Evolutionary conservation across 176 grass and related monocot species (phyloP).

Genomic region (Hordeum vulgare): MorexV3_pseudomolecules_assembly NC_058522.1:475148557-475149056

Average conservation of each 20-base stretch:
- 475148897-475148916: neutral
- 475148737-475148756: slow-evolving; percentile 51
- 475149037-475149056: no score
- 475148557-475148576: slow-evolving; percentile 38
- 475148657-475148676: slow-evolving; percentile 32
- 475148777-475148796: neutral
- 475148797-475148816: slow-evolving; percentile 20
- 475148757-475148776: slow-evolving; percentile 17
- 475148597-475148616: neutral
- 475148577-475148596: slow-evolving; percentile 13
- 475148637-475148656: neutral
- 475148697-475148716: slow-evolving; percentile 60
- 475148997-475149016: no score
- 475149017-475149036: no score
- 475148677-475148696: slow-evolving; percentile 53
- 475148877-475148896: slow-evolving; percentile 25
- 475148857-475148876: slow-evolving; percentile 55
- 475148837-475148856: slow-evolving; percentile 68
- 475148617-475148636: neutral
- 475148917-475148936: neutral
- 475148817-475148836: slow-evolving; percentile 58
- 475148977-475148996: no score
- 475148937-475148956: no score
- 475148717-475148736: slow-evolving; percentile 31
- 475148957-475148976: no score